A percentile compares a stretch with the other conserved stretches of the same genome.
Evolutionary conservation across 2,329 filamentous ascomycete species (phyloP).

Genomic region (Raffaelea deltoideospora): DNA sequence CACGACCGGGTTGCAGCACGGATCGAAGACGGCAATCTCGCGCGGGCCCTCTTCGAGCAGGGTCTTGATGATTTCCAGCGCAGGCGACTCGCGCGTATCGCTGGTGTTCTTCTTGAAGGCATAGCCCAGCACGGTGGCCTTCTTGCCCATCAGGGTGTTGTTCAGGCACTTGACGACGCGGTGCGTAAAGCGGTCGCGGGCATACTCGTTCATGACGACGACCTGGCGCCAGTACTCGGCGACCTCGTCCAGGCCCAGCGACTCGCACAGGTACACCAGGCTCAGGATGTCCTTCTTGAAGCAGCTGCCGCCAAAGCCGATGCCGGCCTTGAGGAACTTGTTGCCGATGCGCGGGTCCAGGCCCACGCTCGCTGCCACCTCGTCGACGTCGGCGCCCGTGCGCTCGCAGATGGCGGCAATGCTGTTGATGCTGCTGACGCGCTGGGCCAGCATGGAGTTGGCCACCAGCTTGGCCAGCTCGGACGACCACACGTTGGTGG

Average conservation of each 20-base stretch:
- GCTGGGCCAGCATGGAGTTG: conserved; percentile 67
- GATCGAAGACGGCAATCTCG: conserved; percentile 55
- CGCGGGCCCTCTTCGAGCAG: conserved; percentile 48
- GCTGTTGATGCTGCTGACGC: conserved; percentile 68
- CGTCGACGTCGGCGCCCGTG: conserved; percentile 60
- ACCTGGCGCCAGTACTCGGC: conserved; percentile 63
- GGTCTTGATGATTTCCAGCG: conserved; percentile 50
- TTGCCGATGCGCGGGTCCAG: conserved; percentile 57
- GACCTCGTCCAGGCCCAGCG: conserved; percentile 53
- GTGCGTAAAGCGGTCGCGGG: conserved; percentile 51
- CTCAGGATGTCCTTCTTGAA: conserved; percentile 70
- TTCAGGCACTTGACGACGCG: conserved; percentile 50
- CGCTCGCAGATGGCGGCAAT: conserved; percentile 68
- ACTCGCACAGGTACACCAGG: conserved; percentile 58
- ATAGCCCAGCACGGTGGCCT: conserved; percentile 57
- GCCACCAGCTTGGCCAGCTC: conserved; percentile 67
- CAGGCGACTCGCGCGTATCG: conserved; percentile 58
- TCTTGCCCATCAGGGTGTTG: conserved; percentile 54
- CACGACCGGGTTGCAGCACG: conserved; percentile 38
- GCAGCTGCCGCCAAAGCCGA: conserved; percentile 68
- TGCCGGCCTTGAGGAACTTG: conserved; percentile 57
- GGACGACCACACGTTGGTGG: conserved; percentile 61
- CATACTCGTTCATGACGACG: conserved; percentile 62
- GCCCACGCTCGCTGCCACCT: conserved; percentile 53
- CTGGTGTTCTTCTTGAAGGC: conserved; percentile 70